Evolutionary conservation across 1,284 basidiomycete species (phyloP).

Genomic region (Austroboletus olivaceoglutinosus): DNA sequence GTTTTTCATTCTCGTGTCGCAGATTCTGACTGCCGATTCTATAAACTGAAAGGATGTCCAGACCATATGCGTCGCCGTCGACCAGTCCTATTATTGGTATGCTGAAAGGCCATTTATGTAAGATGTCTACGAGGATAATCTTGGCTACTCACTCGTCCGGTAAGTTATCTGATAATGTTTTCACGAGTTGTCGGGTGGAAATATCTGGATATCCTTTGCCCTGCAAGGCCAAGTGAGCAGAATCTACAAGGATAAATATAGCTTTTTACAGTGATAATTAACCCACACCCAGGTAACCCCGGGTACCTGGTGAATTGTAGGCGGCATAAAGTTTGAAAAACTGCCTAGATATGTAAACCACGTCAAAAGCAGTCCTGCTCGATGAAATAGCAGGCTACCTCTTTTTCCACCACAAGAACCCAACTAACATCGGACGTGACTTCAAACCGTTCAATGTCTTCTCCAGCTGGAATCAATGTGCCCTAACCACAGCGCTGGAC

Average conservation of each 20-base stretch:
- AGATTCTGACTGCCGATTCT: constrained; percentile 65
- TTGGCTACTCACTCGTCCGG: constrained; percentile 42
- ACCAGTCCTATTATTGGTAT: constrained; percentile 77
- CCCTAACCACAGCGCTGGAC: constrained; percentile 43
- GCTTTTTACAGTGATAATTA: constrained; percentile 64
- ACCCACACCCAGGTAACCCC: constrained; percentile 53
- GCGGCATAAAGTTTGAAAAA: constrained; percentile 79
- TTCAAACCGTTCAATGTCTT: constrained; percentile 63
- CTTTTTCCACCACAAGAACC: constrained; percentile 90
- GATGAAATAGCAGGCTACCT: constrained; percentile 46
- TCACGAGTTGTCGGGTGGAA: constrained; percentile 80
- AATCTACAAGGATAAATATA: not conserved
- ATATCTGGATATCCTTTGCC: constrained; percentile 95
- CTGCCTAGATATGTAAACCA: constrained; percentile 54
- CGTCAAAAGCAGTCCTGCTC: not conserved
- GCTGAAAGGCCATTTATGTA: constrained; percentile 39
- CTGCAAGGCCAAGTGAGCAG: constrained; percentile 40
- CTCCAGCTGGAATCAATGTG: constrained; percentile 70
- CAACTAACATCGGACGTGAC: constrained; percentile 57
- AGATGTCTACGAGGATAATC: constrained; percentile 8
- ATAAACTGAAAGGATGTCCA: constrained; percentile 88
- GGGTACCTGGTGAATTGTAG: constrained; percentile 50
- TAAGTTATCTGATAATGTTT: constrained; percentile 64
- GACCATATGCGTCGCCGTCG: constrained; percentile 86
- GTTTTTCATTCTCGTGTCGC: constrained; percentile 59